Evolutionary conservation across 2,329 filamentous ascomycete species (phyloP), one percentile per base, ranked within the genome.

Genomic region (Botryotinia globosa): DNA sequence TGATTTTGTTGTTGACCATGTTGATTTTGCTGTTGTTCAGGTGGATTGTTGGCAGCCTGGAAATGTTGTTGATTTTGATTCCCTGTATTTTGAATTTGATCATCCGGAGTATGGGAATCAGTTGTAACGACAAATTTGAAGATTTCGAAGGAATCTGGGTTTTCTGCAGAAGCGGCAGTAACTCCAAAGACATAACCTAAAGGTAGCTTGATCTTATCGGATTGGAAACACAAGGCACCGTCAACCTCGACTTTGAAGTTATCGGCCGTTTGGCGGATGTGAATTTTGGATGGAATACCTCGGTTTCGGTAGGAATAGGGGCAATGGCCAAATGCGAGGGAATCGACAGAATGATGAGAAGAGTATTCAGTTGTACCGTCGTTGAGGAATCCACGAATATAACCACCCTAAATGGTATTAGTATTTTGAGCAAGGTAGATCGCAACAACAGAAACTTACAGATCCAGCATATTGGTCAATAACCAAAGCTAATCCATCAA

Each of bases 241-340:
- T 98, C 96, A 45, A 98, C 85, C 69, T 91, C 88, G 73, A 99
- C 94, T 77, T 89, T 88, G 80, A 99, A 92, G 71, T 85, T 85
- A 61, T 85, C 82, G 29, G 87, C 88, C 80, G 89, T 86, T 76
- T 93, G 92, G 73, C 83, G 84, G 79, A 99, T 81, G 81, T 92
- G 92, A 79, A 99, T 83, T 78, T 92, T 89, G 64, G 93, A 94
- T 25, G 94, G 91, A 8, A 92, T 89, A 29, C 96, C 96, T 34
- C 97, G 87, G 83, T 99, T 99, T 77, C 96, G 92, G 85, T 98
- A 99, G 63, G 89, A 83, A 81, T 96, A 96, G 79, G 91, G 88
- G 85, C 96, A 99, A 83, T 97, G 94, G 22, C 94, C 96, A 81
- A 99, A 99, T 25, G 95, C 92, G 69, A 98, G 87, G 77, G 88